These are phyloP conservation scores for Candida morakotiae DNA, from an alignment of 805 yeast species.

Conservation along the genomic window DNA sequence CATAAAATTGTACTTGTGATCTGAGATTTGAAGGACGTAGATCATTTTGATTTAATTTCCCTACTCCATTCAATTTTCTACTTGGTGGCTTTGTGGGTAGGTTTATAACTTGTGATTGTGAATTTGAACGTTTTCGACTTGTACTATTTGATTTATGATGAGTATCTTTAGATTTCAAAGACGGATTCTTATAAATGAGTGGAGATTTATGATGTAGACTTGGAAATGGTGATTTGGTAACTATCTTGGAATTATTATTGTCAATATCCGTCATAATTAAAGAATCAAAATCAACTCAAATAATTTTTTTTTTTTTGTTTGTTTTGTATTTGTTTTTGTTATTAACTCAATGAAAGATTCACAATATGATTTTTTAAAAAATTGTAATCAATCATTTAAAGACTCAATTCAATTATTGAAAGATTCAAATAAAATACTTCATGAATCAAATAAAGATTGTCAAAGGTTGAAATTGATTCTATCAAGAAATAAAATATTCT, in stretches of 20 bases:
- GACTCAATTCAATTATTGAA: constrained; percentile 31
- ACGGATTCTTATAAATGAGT: too few species aligned
- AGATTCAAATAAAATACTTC: constrained; percentile 29
- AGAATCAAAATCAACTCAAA: too few species aligned
- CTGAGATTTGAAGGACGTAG: constrained; percentile 12
- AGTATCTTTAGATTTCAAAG: too few species aligned
- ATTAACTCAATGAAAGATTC: not conserved
- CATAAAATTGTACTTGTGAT: constrained; percentile 43
- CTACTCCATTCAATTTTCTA: not conserved
- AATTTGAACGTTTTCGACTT: constrained; percentile 33
- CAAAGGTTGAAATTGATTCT: constrained; percentile 36
- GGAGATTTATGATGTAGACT: constrained; percentile 3
- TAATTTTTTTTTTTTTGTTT: not conserved
- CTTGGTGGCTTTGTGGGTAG: constrained; percentile 15
- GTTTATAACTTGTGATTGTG: constrained; percentile 37
- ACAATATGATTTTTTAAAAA: constrained; percentile 3
- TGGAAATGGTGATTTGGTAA: constrained; percentile 6
- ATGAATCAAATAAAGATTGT: constrained; percentile 35
- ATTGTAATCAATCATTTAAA: constrained; percentile 20
- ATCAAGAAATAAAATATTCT: constrained; percentile 45
- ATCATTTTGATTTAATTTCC: too few species aligned
- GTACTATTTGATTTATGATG: constrained; percentile 3
- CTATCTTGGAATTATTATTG: not conserved
- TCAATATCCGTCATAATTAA: not conserved
- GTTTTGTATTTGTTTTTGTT: not conserved